Percentiles rank a stretch among this genome's conserved stretches.
phyloP scores from a whole-genome alignment of 2,329 filamentous ascomycete species.

The Plectosphaerella sp. region DNA sequence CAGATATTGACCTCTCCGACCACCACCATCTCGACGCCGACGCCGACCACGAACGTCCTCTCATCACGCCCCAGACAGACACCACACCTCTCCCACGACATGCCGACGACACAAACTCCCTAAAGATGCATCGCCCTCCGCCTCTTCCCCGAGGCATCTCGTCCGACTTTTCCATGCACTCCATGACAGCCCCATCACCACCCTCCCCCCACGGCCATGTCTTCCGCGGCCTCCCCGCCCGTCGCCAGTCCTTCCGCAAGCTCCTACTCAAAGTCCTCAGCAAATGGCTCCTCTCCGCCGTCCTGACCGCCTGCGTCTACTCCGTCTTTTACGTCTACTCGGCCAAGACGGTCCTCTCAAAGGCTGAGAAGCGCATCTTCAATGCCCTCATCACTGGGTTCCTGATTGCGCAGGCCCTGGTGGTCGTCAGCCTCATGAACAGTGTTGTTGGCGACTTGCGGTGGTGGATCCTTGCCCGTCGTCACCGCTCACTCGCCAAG shows the following conservation, averaged over 20 bases:
- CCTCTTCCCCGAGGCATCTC: too few relatives aligned
- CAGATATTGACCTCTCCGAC: too few relatives aligned
- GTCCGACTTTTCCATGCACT: too few relatives aligned
- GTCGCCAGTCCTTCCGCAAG: not conserved
- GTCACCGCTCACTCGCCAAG: constrained; percentile 30
- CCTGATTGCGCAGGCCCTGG: constrained; percentile 36
- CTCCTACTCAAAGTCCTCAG: not conserved
- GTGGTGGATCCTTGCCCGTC: constrained; percentile 37
- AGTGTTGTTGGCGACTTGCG: constrained; percentile 36
- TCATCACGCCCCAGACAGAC: too few relatives aligned
- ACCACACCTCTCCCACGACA: too few relatives aligned
- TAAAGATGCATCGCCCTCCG: too few relatives aligned
- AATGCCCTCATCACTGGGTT: constrained; percentile 39
- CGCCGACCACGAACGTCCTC: too few relatives aligned
- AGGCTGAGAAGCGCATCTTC: constrained; percentile 32
- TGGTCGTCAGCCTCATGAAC: constrained; percentile 36
- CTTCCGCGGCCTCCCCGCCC: not conserved
- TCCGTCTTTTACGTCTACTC: constrained; percentile 21
- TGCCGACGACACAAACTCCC: too few relatives aligned
- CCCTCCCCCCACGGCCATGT: not conserved
- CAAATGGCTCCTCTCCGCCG: too few relatives aligned
- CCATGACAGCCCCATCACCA: too few relatives aligned
- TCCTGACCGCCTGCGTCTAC: constrained; percentile 19
- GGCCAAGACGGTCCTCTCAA: constrained; percentile 20
- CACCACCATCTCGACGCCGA: too few relatives aligned